phyloP scores from a whole-genome alignment of 805 yeast genomes.

The Yarrowia sp. region DNA sequence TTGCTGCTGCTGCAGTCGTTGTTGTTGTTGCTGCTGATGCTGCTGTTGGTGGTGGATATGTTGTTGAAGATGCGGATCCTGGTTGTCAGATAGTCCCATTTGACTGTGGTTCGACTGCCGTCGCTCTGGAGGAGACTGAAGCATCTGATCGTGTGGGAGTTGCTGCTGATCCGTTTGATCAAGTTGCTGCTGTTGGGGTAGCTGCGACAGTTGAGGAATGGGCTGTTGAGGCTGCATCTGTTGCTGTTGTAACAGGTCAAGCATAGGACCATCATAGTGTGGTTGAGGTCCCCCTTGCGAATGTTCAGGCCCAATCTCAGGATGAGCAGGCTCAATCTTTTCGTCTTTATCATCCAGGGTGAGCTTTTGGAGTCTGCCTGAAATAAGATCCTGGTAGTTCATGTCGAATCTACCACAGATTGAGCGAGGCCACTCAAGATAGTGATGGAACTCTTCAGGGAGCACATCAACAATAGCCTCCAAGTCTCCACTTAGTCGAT shows the following conservation, averaged over 20 bases:
- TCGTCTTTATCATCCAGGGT: conserved; percentile 1
- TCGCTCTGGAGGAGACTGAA: not conserved
- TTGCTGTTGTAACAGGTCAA: not conserved
- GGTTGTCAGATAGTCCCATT: not conserved
- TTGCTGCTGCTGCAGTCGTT: not conserved
- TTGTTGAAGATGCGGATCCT: not conserved
- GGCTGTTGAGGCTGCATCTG: not conserved
- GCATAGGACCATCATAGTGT: not conserved
- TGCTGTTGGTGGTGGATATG: conserved; percentile 1
- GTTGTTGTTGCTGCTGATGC: not conserved
- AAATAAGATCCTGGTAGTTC: conserved; percentile 1
- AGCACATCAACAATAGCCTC: conserved; percentile 9
- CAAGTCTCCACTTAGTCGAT: conserved; percentile 4
- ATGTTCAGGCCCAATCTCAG: not conserved
- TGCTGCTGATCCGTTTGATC: not conserved
- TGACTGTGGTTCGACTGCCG: conserved; percentile 7
- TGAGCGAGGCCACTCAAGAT: conserved; percentile 9
- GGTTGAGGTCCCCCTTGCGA: not conserved
- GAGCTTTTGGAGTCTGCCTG: not conserved
- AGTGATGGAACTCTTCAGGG: conserved; percentile 9
- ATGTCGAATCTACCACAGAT: not conserved
- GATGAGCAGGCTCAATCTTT: not conserved
- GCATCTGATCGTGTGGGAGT: not conserved
- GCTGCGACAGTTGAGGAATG: not conserved
- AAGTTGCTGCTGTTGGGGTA: not conserved